Evolutionary conservation across 2,329 filamentous ascomycete genomes (phyloP), one percentile per base, ranked within the genome.

Genomic region (Penicillium occitanis): DNA sequence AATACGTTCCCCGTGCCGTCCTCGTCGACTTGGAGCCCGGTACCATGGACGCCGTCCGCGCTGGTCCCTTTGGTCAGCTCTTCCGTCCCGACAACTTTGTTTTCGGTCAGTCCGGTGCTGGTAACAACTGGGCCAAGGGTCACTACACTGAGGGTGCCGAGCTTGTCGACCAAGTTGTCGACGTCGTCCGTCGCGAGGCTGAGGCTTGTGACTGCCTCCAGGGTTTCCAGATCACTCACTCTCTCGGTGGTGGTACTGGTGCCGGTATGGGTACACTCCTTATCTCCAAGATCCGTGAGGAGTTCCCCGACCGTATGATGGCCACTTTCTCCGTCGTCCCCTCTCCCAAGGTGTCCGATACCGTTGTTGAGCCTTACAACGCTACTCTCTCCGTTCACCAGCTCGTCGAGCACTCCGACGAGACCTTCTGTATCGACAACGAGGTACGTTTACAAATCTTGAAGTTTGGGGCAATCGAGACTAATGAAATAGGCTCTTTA

Each of bases 61-160:
- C 94, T 75, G 94, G 95, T 82, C 95, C 95, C 73, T 98, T 98
- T 81, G 95, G 95, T 75, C 91, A 97, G 86, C 93, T 99, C 74
- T 98, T 99, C 93, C 93, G 95, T 73, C 95, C 95, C 80, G 95
- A 99, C 87, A 99, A 98, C 91, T 98, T 98, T 85, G 93, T 98
- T 80, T 98, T 98, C 83, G 95, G 95, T 76, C 95, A 98, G 87
- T 98, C 95, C 76, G 94, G 95, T 88, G 95, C 95, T 82, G 95
- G 95, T 85, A 99, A 99, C 92, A 98, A 98, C 90, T 99, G 95
- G 95, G 95, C 95, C 83, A 99, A 98, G 90, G 95, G 95, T 85
- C 95, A 99, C 83, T 99, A 99, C 89, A 99, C 95, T 72, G 95
- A 99, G 87, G 95, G 95, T 89, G 95, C 95, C 74, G 95, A 99